These are phyloP conservation scores for Phialemoniopsis sp. DNA, from an alignment of 2,329 filamentous ascomycete species.

Conservation along the genomic window DNA sequence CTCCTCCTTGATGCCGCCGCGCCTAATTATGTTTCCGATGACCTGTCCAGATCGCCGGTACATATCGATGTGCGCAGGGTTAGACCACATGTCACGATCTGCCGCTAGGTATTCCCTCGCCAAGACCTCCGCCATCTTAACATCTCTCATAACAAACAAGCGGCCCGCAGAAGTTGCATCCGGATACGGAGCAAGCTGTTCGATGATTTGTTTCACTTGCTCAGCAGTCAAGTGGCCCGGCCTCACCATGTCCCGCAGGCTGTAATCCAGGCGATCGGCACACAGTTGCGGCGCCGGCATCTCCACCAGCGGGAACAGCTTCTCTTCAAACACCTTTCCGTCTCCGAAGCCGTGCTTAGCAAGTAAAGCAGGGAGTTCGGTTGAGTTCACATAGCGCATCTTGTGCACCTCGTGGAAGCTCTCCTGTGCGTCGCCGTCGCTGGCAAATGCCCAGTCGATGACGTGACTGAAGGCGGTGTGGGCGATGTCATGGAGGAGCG, in stretches of 20 bases:
- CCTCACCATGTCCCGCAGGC: conserved; percentile 26
- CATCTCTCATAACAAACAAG: conserved; percentile 23
- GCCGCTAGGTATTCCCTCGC: conserved; percentile 24
- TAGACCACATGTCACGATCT: conserved; percentile 31
- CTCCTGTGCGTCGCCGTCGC: conserved; percentile 19
- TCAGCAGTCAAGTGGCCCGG: conserved; percentile 22
- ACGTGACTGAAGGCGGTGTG: conserved; percentile 35
- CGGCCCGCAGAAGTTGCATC: conserved; percentile 14
- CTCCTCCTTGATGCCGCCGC: conserved; percentile 18
- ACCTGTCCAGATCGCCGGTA: conserved; percentile 24
- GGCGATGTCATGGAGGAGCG: conserved; percentile 31
- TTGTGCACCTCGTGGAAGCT: conserved; percentile 36
- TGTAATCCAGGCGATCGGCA: conserved; percentile 33
- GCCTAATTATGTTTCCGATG: conserved; percentile 19
- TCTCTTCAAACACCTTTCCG: conserved; percentile 25
- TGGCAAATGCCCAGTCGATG: conserved; percentile 28
- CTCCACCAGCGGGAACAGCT: conserved; percentile 31
- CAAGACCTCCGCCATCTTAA: conserved; percentile 20
- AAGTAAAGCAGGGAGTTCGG: conserved; percentile 25
- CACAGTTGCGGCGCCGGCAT: conserved; percentile 29
- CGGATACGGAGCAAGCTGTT: conserved; percentile 21
- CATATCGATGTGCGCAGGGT: conserved; percentile 26
- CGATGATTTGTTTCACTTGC: conserved; percentile 19
- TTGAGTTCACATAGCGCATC: conserved; percentile 24
- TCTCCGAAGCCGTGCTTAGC: conserved; percentile 20